Evolutionary conservation across 345 rosid species (phyloP), one percentile per base, ranked within the genome.

Genomic region (Excoecaria agallocha): DNA sequence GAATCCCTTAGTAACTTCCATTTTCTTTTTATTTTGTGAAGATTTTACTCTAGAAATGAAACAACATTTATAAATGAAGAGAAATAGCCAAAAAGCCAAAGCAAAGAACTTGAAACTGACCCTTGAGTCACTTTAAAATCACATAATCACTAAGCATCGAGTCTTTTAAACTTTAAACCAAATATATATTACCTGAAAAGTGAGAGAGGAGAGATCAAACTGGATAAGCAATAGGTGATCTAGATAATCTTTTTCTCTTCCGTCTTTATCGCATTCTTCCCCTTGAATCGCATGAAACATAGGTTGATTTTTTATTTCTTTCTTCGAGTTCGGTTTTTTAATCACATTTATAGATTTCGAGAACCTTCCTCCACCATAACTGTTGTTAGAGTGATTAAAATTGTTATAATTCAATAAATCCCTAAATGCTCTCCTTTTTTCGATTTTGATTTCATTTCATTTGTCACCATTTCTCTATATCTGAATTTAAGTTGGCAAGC

Each of bases 201-300:
- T n/a, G n/a, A n/a, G n/a, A n/a, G n/a, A n/a, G n/a, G 89, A 82
- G 22, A 89, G 79, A 80, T 89, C 88, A 70, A 96, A 89, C 38
- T 87, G 98, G 17, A 88, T 85, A 67, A 87, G 87, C 72, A 85
- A 83, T 75, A 95, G 87, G 35, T 78, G 76, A 76, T 93, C 97
- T 55, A 90, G 83, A 46, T 80, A 69, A 8, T 56, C 88, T 7
- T 75, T 71, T 0, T 48, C 84, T 0, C 41, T 83, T 20, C 24
- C 69, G 12, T 30, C 52, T 35, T 68, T 82, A 2, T 17, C 37
- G 30, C 8, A 22, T 63, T 57, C 78, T 25, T 55, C 71, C 54
- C 56, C 77, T n/a, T 55, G 64, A n/a, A 5, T 30, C 19, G 56
- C 54, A 7, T n/a, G 9, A 17, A 39, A 22, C 25, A 17, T 67